A percentile compares a stretch with the other conserved stretches of the same genome.
Evolutionary conservation across 164 flowering plant species (phyloP).

Genomic region (Aristolochia contorta): DNA sequence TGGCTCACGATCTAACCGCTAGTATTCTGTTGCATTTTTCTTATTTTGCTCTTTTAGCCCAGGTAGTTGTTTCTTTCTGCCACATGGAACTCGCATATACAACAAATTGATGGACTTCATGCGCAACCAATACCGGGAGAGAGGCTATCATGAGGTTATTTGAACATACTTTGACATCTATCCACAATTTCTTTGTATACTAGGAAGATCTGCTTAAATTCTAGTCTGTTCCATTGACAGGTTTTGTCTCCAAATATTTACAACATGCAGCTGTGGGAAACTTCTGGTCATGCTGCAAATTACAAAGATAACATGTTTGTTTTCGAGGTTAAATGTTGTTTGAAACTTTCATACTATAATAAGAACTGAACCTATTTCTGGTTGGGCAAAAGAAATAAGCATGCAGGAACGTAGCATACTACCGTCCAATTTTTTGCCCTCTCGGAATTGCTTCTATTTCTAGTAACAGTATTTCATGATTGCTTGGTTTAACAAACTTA

Average conservation of each 20-base stretch:
- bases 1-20: background rate
- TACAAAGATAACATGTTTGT: constrained; percentile 97
- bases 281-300: constrained; percentile 96
- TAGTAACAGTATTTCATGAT: background rate
- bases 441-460: background rate
- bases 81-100: constrained; percentile 80
- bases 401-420: too few species aligned
- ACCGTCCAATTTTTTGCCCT: background rate
- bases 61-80: constrained; percentile 97
- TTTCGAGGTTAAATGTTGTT: constrained; percentile 50
- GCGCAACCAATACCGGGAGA: constrained; percentile 49
- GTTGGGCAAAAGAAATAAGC: too few species aligned
- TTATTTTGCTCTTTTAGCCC: constrained; percentile 52
- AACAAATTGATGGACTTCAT: constrained; percentile 85
- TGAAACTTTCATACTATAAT: background rate
- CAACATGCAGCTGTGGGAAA: constrained; percentile 98
- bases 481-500: too few species aligned
- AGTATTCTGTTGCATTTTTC: background rate
- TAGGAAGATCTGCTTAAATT: background rate
- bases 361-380: too few species aligned
- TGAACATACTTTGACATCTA: background rate
- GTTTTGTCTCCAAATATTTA: constrained; percentile 86
- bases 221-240: constrained; percentile 30
- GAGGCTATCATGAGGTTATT: constrained; percentile 89
- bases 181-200: background rate